phyloP scores from a whole-genome alignment of 495 filamentous ascomycete species.

The Umbilicaria muhlenbergii region DNA sequence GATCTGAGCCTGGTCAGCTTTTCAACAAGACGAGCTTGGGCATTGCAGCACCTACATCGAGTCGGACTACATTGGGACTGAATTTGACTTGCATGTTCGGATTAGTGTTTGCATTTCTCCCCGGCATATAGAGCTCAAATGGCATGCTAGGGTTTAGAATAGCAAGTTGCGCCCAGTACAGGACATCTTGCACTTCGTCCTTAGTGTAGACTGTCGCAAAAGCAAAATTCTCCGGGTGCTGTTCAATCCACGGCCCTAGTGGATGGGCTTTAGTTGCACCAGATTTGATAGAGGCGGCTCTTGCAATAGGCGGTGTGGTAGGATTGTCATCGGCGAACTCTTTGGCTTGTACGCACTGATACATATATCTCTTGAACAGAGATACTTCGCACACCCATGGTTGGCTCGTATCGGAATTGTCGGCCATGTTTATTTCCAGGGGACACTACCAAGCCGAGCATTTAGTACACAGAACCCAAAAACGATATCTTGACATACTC shows the following conservation, averaged over 20 bases:
- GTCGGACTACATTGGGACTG: constrained; percentile 57
- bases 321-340: constrained; percentile 9
- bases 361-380: constrained; percentile 41
- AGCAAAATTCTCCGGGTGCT: constrained; percentile 21
- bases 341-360: constrained; percentile 17
- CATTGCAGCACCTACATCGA: constrained; percentile 25
- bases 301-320: not conserved
- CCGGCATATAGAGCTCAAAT: constrained; percentile 32
- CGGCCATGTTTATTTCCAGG: constrained; percentile 56
- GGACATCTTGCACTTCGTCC: constrained; percentile 38
- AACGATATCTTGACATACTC: constrained; percentile 10
- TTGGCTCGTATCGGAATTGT: constrained; percentile 23
- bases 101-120: constrained; percentile 19
- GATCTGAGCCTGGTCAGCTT: constrained; percentile 21
- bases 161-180: constrained; percentile 57
- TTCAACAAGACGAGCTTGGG: too few species aligned
- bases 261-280: constrained; percentile 16
- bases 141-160: constrained; percentile 42
- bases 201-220: constrained; percentile 27
- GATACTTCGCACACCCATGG: constrained; percentile 48
- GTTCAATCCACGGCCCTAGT: constrained; percentile 29
- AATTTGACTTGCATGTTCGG: constrained; percentile 39
- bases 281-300: constrained; percentile 5
- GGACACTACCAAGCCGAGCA: constrained; percentile 30
- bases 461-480: too few species aligned